Evolutionary conservation across 345 rosid genomes (phyloP).

Genomic region (Heritiera littoralis): DNA sequence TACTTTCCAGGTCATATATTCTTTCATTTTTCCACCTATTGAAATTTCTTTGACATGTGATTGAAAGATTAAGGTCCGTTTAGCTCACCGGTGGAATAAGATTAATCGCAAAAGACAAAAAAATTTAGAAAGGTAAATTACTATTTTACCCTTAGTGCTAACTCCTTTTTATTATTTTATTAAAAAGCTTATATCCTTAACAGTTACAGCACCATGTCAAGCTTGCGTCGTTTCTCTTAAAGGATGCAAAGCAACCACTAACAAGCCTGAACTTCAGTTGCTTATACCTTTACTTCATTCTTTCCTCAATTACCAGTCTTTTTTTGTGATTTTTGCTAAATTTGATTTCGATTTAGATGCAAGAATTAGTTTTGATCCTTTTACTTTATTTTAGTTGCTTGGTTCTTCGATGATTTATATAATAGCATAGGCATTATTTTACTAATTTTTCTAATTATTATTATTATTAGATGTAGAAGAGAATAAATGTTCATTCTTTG

Average conservation of each 20-base stretch:
- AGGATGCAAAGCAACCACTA: slow-evolving; percentile 47
- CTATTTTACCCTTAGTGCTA: too few species aligned
- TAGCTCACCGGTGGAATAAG: too few species aligned
- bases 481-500: not conserved
- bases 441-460: too few species aligned
- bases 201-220: slow-evolving; percentile 64
- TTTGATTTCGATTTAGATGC: not conserved
- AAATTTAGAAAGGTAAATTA: too few species aligned
- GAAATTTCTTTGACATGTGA: too few species aligned
- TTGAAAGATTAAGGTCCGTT: too few species aligned
- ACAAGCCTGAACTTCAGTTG: slow-evolving; percentile 57
- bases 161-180: too few species aligned
- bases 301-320: not conserved
- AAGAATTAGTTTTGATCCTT: not conserved
- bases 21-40: too few species aligned
- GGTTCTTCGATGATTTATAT: not conserved
- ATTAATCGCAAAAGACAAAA: too few species aligned
- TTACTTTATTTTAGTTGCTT: not conserved
- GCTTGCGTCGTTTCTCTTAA: slow-evolving; percentile 71
- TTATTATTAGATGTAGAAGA: not conserved
- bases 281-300: not conserved
- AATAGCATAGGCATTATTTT: too few species aligned
- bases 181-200: too few species aligned
- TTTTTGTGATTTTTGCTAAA: not conserved
- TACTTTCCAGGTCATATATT: too few species aligned